Evolutionary conservation across 2,329 filamentous ascomycete genomes (phyloP).

Genomic region (Stemphylium lycopersici): DNA sequence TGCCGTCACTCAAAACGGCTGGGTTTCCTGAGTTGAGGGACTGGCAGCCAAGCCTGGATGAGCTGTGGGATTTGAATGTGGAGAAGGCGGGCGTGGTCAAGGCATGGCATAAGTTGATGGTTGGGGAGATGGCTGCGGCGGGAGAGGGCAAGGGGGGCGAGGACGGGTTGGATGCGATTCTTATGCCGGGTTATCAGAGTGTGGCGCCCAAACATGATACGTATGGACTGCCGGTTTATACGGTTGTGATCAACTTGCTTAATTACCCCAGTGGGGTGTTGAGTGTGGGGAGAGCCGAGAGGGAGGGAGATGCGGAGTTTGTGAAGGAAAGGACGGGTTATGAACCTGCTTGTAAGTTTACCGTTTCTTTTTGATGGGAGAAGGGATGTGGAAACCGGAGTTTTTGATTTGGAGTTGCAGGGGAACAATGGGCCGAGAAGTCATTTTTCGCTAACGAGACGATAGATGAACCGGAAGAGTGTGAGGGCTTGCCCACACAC

Average conservation of each 20-base stretch:
- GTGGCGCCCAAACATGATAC: slow-evolving; percentile 61
- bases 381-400: background rate
- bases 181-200: slow-evolving; percentile 57
- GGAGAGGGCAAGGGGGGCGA: slow-evolving; percentile 24
- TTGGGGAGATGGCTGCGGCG: background rate
- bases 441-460: background rate
- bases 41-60: slow-evolving; percentile 47
- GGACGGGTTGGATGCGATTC: slow-evolving; percentile 57
- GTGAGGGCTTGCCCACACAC: slow-evolving; percentile 55
- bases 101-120: slow-evolving; percentile 52
- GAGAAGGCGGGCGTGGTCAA: slow-evolving; percentile 45
- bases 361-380: background rate
- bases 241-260: slow-evolving; percentile 59
- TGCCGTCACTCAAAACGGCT: slow-evolving; percentile 49
- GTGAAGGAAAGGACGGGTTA: slow-evolving; percentile 35
- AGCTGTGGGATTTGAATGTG: slow-evolving; percentile 52
- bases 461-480: slow-evolving; percentile 46
- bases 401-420: background rate
- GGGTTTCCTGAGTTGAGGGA: slow-evolving; percentile 39
- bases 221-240: slow-evolving; percentile 56
- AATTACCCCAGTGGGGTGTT: slow-evolving; percentile 61
- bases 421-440: too few species aligned
- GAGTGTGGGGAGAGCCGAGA: slow-evolving; percentile 53
- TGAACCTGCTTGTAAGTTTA: slow-evolving; percentile 45
- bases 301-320: slow-evolving; percentile 49